A percentile compares a stretch with the other conserved stretches of the same genome.
Conservation (phyloP, 2,329 filamentous ascomycete species). For the Myrmaecium sp. region DNA sequence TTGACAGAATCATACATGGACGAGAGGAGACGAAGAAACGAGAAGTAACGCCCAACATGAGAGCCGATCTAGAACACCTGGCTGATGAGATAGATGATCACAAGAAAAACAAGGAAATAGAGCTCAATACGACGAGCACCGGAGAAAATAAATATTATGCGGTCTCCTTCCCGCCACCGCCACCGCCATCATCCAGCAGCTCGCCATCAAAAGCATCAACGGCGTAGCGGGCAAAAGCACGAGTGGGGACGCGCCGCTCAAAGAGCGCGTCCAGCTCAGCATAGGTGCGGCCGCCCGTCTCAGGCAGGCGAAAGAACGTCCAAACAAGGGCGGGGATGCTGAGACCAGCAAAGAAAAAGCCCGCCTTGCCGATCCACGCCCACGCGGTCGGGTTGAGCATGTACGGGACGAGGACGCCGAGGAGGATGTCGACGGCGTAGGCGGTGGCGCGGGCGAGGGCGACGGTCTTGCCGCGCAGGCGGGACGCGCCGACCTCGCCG, state of each 20-base stretch:
- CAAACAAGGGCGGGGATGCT: slow-evolving; percentile 71
- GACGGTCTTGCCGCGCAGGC: slow-evolving; percentile 81
- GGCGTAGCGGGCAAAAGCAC: slow-evolving; percentile 48
- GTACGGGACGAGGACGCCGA: slow-evolving; percentile 69
- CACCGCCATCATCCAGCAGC: too few relatives aligned
- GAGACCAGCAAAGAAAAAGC: slow-evolving; percentile 75
- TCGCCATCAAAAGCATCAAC: slow-evolving; percentile 35
- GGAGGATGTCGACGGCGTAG: slow-evolving; percentile 70
- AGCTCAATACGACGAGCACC: too few relatives aligned
- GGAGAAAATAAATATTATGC: too few relatives aligned
- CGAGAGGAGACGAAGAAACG: too few relatives aligned
- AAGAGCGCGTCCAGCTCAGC: slow-evolving; percentile 78
- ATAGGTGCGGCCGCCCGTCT: slow-evolving; percentile 65
- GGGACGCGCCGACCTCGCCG: slow-evolving; percentile 63
- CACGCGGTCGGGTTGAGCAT: slow-evolving; percentile 74
- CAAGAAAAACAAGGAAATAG: too few relatives aligned
- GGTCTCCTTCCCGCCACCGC: too few relatives aligned
- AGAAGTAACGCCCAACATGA: too few relatives aligned
- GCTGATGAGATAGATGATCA: too few relatives aligned
- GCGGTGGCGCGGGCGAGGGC: slow-evolving; percentile 63
- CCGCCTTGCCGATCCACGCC: slow-evolving; percentile 76
- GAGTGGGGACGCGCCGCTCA: slow-evolving; percentile 51
- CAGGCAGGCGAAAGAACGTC: slow-evolving; percentile 64
- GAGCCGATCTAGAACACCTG: too few relatives aligned
- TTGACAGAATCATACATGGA: too few relatives aligned